A percentile compares a stretch with the other conserved stretches of the same genome.
Evolutionary conservation across 2,329 filamentous ascomycete species (phyloP).

Genomic region (Eutypella sp.): DNA sequence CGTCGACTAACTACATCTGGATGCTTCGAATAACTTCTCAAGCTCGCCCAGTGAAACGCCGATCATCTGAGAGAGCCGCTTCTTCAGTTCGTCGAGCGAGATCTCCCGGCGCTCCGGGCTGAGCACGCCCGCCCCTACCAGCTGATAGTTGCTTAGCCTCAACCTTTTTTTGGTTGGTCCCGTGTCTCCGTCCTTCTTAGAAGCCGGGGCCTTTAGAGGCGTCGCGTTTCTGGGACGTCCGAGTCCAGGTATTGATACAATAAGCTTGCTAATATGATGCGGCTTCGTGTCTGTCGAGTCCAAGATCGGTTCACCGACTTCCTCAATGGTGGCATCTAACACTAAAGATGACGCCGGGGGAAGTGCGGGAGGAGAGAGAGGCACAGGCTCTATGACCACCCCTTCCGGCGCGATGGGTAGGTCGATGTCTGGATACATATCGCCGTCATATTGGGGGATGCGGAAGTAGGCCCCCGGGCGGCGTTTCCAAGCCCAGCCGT

Average conservation of each 20-base stretch:
- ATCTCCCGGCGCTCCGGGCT: slow-evolving; percentile 19
- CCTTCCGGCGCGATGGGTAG: slow-evolving; percentile 20
- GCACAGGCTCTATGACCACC: slow-evolving; percentile 17
- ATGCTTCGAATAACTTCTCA: slow-evolving; percentile 22
- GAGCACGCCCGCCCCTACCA: slow-evolving; percentile 2
- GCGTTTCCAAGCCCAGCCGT: slow-evolving; percentile 23
- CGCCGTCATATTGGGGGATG: slow-evolving; percentile 25
- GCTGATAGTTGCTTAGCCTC: background rate
- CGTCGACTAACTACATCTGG: too few relatives aligned
- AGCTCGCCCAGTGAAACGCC: slow-evolving; percentile 25
- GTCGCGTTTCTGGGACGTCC: too few relatives aligned
- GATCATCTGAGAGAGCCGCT: slow-evolving; percentile 23
- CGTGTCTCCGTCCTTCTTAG: too few relatives aligned
- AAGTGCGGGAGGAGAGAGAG: slow-evolving; percentile 6
- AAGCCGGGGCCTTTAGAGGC: background rate
- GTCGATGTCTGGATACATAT: slow-evolving; percentile 21
- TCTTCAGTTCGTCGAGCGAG: slow-evolving; percentile 27
- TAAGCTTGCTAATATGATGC: too few relatives aligned
- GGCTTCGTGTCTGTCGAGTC: slow-evolving; percentile 1
- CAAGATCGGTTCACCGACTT: background rate
- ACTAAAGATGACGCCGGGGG: slow-evolving; percentile 1
- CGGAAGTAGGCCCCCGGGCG: slow-evolving; percentile 22
- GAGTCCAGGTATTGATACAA: too few relatives aligned
- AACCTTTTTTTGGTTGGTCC: too few relatives aligned
- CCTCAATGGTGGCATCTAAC: background rate